Evolutionary conservation across 768 basidiomycete genomes (phyloP).

Genomic region (Leccinum pellstonianum): DNA sequence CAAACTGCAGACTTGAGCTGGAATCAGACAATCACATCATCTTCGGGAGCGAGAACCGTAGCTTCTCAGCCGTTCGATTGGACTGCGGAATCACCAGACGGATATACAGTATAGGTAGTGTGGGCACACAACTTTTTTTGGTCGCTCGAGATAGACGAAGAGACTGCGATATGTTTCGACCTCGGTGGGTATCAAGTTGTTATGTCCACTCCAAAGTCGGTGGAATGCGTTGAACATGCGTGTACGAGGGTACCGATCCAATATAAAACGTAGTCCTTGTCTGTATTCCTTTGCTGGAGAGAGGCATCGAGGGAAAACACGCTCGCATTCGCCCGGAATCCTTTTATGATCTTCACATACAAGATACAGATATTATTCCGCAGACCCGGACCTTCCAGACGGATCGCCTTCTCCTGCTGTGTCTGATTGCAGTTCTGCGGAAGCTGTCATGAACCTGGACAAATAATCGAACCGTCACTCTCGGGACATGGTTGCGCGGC

Average conservation of each 20-base stretch:
- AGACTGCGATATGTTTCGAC: background rate
- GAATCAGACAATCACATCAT: background rate
- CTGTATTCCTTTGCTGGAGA: background rate
- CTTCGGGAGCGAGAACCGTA: background rate
- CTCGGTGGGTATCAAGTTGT: no score
- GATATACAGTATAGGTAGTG: background rate
- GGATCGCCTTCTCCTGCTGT: slow-evolving; percentile 16
- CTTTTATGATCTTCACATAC: background rate
- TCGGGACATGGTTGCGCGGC: background rate
- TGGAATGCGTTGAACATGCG: background rate
- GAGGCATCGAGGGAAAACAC: background rate
- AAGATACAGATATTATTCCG: slow-evolving; percentile 6
- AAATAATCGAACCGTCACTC: background rate
- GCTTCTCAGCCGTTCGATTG: background rate
- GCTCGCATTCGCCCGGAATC: background rate
- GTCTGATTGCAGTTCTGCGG: slow-evolving; percentile 42
- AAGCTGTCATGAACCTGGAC: slow-evolving; percentile 51
- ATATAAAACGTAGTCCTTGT: background rate
- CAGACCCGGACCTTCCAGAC: slow-evolving; percentile 5
- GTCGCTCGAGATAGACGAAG: no score
- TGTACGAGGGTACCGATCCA: background rate
- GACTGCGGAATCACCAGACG: background rate
- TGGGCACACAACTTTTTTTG: no score
- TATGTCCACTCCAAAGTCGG: no score
- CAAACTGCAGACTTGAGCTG: background rate